Percentiles rank a stretch among this genome's conserved stretches.
Evolutionary conservation across 768 basidiomycete species (phyloP).

Genomic region (Lactifluus volemus): DNA sequence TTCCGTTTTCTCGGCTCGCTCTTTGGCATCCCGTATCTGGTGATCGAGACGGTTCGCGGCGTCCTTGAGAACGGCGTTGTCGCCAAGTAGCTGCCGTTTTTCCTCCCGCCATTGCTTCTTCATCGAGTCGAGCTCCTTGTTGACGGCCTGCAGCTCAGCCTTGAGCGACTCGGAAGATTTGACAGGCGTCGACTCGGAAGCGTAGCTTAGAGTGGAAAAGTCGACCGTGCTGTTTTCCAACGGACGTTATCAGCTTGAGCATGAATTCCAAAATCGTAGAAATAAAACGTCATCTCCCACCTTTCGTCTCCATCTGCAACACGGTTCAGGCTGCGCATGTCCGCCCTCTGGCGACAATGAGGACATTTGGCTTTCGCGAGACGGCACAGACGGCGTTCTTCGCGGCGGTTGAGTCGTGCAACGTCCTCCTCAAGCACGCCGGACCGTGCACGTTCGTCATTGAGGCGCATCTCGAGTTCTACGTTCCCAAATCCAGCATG

Average conservation of each 20-base stretch:
- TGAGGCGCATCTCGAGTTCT: conserved; percentile 58
- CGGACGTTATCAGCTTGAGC: neutral
- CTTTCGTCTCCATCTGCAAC: conserved; percentile 49
- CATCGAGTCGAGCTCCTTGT: conserved; percentile 52
- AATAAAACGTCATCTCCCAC: conserved; percentile 28
- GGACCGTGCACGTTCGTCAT: conserved; percentile 57
- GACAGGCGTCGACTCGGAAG: conserved; percentile 55
- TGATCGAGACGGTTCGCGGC: conserved; percentile 56
- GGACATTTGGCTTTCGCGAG: conserved; percentile 57
- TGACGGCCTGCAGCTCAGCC: conserved; percentile 51
- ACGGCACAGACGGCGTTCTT: conserved; percentile 57
- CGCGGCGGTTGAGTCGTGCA: conserved; percentile 52
- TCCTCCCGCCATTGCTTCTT: conserved; percentile 67
- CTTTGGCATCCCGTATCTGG: conserved; percentile 50
- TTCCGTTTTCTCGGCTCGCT: conserved; percentile 48
- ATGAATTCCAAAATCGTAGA: neutral
- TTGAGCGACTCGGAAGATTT: conserved; percentile 58
- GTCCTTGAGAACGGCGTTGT: conserved; percentile 67
- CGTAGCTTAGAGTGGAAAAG: conserved; percentile 36
- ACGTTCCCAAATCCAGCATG: conserved; percentile 72
- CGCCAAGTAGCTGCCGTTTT: conserved; percentile 49
- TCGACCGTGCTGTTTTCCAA: conserved; percentile 41
- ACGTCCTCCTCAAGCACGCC: conserved; percentile 57
- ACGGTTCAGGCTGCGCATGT: conserved; percentile 36
- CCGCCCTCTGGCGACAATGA: conserved; percentile 58